Evolutionary conservation across 2,329 filamentous ascomycete species (phyloP).

Genomic region (Ophiocordyceps camponoti-floridani): DNA sequence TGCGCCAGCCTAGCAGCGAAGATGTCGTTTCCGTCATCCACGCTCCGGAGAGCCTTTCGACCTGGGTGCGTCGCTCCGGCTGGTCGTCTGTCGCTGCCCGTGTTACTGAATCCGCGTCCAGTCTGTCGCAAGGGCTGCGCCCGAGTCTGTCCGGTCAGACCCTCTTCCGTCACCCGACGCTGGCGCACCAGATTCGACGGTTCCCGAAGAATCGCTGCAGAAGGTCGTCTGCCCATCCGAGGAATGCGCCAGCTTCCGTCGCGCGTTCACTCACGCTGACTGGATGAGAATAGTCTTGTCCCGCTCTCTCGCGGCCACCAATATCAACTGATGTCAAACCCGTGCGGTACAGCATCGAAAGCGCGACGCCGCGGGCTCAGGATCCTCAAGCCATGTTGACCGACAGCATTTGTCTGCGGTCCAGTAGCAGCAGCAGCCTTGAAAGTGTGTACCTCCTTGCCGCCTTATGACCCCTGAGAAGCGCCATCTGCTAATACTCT

Average conservation of each 20-base stretch:
- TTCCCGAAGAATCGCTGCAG: slow-evolving; percentile 3
- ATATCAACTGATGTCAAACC: slow-evolving; percentile 60
- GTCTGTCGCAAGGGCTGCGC: slow-evolving; percentile 26
- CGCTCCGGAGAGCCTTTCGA: slow-evolving; percentile 64
- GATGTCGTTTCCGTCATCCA: slow-evolving; percentile 84
- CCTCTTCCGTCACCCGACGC: neutral
- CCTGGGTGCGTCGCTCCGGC: slow-evolving; percentile 42
- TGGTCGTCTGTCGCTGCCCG: neutral
- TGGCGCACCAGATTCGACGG: slow-evolving; percentile 9
- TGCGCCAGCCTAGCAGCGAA: slow-evolving; percentile 46
- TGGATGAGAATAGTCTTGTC: neutral
- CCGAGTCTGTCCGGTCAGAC: slow-evolving; percentile 11
- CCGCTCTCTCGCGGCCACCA: slow-evolving; percentile 41
- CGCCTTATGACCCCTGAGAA: neutral
- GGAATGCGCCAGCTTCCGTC: too few relatives aligned
- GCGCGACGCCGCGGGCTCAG: slow-evolving; percentile 66
- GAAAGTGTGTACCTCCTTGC: slow-evolving; percentile 39
- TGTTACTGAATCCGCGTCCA: slow-evolving; percentile 7
- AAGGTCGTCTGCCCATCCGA: slow-evolving; percentile 8
- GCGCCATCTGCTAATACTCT: neutral
- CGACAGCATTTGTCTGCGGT: slow-evolving; percentile 37
- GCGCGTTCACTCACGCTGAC: too few relatives aligned
- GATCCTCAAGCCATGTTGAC: slow-evolving; percentile 56
- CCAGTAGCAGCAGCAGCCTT: slow-evolving; percentile 55
- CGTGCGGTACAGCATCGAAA: slow-evolving; percentile 45